Conservation (phyloP, 2,329 filamentous ascomycete genomes). For the Cryphonectria japonica region DNA sequence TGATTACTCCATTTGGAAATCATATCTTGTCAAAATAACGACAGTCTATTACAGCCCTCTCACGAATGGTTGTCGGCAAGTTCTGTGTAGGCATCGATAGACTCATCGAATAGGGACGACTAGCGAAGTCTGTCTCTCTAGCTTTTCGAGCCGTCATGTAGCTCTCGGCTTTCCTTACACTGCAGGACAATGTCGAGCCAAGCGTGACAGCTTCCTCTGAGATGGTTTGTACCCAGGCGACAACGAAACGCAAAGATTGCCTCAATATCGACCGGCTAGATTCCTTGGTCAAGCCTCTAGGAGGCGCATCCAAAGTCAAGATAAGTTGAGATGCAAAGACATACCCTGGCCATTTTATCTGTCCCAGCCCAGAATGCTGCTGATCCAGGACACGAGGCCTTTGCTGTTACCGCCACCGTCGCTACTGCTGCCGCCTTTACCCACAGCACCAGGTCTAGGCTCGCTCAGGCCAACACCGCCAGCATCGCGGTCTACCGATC, state of each 20-base stretch:
- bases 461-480: not conserved
- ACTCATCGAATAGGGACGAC: not conserved
- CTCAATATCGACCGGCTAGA: not conserved
- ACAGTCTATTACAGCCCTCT: too few relatives aligned
- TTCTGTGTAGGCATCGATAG: too few relatives aligned
- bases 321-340: not conserved
- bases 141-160: not conserved
- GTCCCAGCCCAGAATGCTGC: constrained; percentile 16
- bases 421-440: not conserved
- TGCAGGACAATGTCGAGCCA: not conserved
- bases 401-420: not conserved
- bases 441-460: not conserved
- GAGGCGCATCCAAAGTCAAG: not conserved
- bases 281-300: not conserved
- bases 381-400: constrained; percentile 17
- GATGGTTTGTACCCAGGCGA: not conserved
- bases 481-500: not conserved
- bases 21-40: too few relatives aligned
- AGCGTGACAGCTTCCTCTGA: not conserved
- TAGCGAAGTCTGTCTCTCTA: not conserved
- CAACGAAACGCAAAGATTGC: not conserved
- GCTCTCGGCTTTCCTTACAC: not conserved
- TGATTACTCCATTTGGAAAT: not conserved
- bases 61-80: too few relatives aligned
- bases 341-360: constrained; percentile 5